Evolutionary conservation across 306 rosid species (phyloP), one percentile per base, ranked within the genome.

Genomic region (Phaseolus lunatus): DNA sequence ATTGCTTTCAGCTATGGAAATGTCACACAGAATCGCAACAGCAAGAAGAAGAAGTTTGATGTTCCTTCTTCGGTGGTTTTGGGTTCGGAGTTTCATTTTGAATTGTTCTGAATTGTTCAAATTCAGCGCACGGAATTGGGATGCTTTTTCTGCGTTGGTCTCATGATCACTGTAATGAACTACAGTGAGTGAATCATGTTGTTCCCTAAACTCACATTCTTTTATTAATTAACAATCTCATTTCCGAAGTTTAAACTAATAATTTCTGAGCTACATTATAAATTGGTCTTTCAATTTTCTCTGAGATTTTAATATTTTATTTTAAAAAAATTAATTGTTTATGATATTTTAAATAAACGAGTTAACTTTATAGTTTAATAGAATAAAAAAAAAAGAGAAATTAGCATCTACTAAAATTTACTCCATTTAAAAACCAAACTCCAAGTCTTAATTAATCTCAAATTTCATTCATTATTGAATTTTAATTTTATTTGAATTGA

Each of bases 51-150:
- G 3, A 59, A 27, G 33, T 13, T 56, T 58, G 45, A n/a, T 76
- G 66, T 22, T 65, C 18, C 22, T 79, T 61, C 69, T 43, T 6
- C 45, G 15, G 35, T 56, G 23, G 1, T 11, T 79, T 31, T 12
- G 7, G 49, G 13, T 61, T 48, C 72, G 82, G 54, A 39, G 18
- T 69, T n/a, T 49, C 67, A 48, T 73, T 62, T 54, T 35, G 26
- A 22, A 20, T n/a, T 59, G 18, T 23, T 11, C 41, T 35, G 26
- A 22, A 20, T n/a, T 59, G 18, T 23, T 11, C 41, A 54, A 67
- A 37, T 50, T 65, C 41, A 49, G 7, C 39, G 11, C 5, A 14
- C 66, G 18, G 31, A 19, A 59, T 59, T 59, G 5, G 7, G 20
- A 7, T 56, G n/a, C 56, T 16, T n/a, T 16, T 49, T 16, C 22